Evolutionary conservation across 164 flowering plant genomes (phyloP), one percentile per base, ranked within the genome.

Genomic region (Platanus orientalis): DNA sequence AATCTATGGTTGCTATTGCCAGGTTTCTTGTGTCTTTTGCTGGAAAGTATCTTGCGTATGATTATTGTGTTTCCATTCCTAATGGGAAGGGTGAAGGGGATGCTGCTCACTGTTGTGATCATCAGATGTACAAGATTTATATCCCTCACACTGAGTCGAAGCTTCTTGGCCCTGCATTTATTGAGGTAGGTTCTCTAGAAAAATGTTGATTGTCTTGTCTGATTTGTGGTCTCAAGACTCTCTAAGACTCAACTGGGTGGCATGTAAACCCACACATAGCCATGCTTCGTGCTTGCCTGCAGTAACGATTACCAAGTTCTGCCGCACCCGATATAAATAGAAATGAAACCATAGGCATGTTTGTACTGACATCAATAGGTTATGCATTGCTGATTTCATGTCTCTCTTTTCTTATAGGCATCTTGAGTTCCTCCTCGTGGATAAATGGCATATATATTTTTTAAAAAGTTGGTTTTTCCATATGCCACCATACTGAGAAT

Each of bases 1-100:
- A n/a, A 36, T 36, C 7, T 36, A 11, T 65, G 65, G 51, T 67
- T 65, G 54, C 69, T 32, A 28, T 81, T 66, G 63, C 90, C 90
- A 94, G 98, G 83, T 86, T 86, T 73, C 89, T 94, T 55, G 73
- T 94, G 52, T 94, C 97, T 25, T 91, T 89, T 80, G 69, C 75
- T 76, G 98, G 97, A 40, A 80, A 80, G 65, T 94, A 94, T 76
- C 75, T 94, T 36, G 69, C 73, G 0, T 69, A 65, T 70, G 83
- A 83, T 68, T 65, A 62, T 63, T 69, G 72, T 71, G 49, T 77
- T 62, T 74, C 78, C 49, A 71, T 79, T 44, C 65, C 73, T 13
- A 71, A 60, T 34, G 63, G 54, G 65, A 64, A 67, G 62, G 57
- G 14, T 53, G 75, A 65, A 62, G 72, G 58, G 51, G 72, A 70